Base-by-base conservation (phyloP, 2,329 filamentous ascomycete genomes). In the Proliferodiscus dingleyae region DNA sequence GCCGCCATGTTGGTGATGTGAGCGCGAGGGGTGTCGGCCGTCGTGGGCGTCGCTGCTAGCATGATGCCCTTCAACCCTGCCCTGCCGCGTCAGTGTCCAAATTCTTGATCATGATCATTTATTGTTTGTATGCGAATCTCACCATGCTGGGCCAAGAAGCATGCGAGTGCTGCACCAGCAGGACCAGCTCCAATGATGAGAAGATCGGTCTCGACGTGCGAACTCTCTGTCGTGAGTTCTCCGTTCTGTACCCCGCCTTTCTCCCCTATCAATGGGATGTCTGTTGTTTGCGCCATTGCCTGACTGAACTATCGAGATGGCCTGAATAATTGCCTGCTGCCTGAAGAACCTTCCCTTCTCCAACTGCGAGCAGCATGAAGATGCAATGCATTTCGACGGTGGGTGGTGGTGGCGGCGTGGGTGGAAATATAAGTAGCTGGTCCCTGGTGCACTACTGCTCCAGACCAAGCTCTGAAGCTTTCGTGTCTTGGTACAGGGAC, bases 1-100 rank as follows among this genome's bases (percentile, higher is more conserved):
- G 75, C 75, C 0, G 75, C 76, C 54, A 59, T 74, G 57, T 81
- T 83, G 34, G 74, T 80, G 45, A 81, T 77, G 56, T 82, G 78
- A 0, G 78, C 78, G 21, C 79, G 66, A 1, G 79, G 79, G 1
- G 77, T 80, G 46, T 75, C 65, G 1, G 78, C 75, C 1, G 72
- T 78, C 3, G 71, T 69, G 0, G 74, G 61, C 0, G 71, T 69
- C 2, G 68, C 57, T 5, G 70, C 69, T 41, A 83, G 66, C 51
- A 81, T 70, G 36, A 81, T 68, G 1, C 79, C 79, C 23, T 63
- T 72, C 3, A 75, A 59, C 2, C 68, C 72, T 73, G 37, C 37
- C 13, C 19, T 4, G 19, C 24, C 23, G 16, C 23, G 38, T 49
- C 28, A 33, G 19, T 11, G 23, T 21, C n/a, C 21, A 8, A 24